Base-by-base conservation (phyloP, 805 yeast genomes). In the Yamadazyma endophytica region DNA sequence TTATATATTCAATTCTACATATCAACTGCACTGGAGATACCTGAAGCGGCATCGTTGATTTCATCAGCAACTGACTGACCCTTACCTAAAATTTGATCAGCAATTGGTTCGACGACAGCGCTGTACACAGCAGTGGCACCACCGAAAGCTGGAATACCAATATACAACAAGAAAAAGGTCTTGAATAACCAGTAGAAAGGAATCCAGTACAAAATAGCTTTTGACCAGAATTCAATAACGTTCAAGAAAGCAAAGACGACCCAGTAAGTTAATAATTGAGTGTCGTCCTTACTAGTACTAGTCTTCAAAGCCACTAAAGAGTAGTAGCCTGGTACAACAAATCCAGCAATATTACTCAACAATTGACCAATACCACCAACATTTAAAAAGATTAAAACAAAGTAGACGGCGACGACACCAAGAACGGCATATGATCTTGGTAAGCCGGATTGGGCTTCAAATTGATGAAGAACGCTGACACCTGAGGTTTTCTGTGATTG, bases 111-210 rank as follows among this genome's bases (percentile, higher is more conserved):
- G 56, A 92, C 69, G 18, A 83, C 46, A 31, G 64, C 54, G 34
- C 54, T 47, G 73, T 86, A 92, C 31, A 92, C 75, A 36, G 78
- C 44, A 36, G 67, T 66, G 35, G 97, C 95, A 56, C 98, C 98
- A 36, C 86, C 82, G 54, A 82, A 79, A 47, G 78, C 73, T 42
- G 98, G 97, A 33, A 88, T 71, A 34, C 92, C 87, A 52, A 90
- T 77, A 71, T 86, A 92, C 36, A 89, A 68, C 64, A 92, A 81
- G 62, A 84, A 78, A 31, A 86, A 47, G 31, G 96, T 85, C 77
- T 92, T 92, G 70, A 92, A 72, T 53, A 92, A 77, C 78, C 89
- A 92, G 74, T 92, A 92, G 57, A 92, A 88, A 52, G 99, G 98
- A 46, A 92, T 64, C 95, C 96, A 86, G 74, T 88, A 88, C 37